These are phyloP conservation scores for Ajuga reptans DNA, from an alignment of 305 asterid genomes.

Conservation along the genomic window DNA sequence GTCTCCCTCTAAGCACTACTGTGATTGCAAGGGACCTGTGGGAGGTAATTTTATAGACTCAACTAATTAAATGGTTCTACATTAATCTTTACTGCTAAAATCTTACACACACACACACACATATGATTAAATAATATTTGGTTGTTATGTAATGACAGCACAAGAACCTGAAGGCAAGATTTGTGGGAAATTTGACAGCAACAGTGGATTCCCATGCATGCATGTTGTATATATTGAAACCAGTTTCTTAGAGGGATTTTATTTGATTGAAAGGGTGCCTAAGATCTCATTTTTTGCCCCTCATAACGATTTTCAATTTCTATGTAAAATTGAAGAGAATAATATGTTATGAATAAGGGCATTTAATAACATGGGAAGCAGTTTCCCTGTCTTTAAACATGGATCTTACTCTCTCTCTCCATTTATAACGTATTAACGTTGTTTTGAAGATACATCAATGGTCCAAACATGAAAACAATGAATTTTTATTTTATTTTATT, in stretches of 20 bases:
- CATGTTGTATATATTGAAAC: slow-evolving; percentile 61
- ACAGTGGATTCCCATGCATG: slow-evolving; percentile 53
- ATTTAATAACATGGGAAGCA: not conserved
- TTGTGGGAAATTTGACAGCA: slow-evolving; percentile 46
- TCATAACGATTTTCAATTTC: not conserved
- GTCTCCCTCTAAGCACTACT: slow-evolving; percentile 42
- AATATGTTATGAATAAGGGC: not conserved
- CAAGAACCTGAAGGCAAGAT: slow-evolving; percentile 40
- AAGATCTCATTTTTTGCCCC: too few species aligned
- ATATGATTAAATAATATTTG: not conserved
- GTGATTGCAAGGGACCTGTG: slow-evolving; percentile 65
- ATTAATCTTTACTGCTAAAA: too few species aligned
- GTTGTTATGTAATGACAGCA: slow-evolving; percentile 35
- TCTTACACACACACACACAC: too few species aligned
- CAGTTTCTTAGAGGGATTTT: slow-evolving; percentile 25
- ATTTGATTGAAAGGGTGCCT: too few species aligned
- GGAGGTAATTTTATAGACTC: slow-evolving; percentile 38
- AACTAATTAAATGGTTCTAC: too few species aligned
- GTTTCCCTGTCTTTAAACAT: not conserved
- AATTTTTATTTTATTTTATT: too few species aligned
- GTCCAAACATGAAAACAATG: too few species aligned
- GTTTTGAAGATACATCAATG: too few species aligned
- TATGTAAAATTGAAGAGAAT: not conserved
- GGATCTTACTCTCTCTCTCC: too few species aligned
- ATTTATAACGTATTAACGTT: too few species aligned